Conservation (phyloP, 208 protist species). For the Trypanosoma avium region DNA sequence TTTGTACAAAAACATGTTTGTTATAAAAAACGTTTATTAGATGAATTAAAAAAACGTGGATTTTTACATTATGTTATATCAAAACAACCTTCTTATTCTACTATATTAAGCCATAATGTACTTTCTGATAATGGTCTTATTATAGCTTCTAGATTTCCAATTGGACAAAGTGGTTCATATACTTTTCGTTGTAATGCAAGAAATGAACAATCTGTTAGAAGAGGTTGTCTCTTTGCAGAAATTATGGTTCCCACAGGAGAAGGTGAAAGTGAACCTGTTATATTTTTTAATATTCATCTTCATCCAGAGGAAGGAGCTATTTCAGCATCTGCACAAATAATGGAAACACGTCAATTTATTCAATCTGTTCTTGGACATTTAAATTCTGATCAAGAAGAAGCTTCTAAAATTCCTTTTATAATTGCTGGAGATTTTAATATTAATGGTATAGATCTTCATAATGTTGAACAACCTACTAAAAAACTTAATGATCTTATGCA, state of each 20-base stretch:
- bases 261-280: constrained; percentile 35
- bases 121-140: constrained; percentile 85
- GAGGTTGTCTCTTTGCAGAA: constrained; percentile 86
- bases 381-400: constrained; percentile 22
- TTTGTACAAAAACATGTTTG: constrained; percentile 70
- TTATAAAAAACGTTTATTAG: constrained; percentile 72
- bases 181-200: constrained; percentile 68
- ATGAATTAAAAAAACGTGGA: constrained; percentile 66
- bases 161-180: constrained; percentile 79
- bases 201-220: constrained; percentile 37
- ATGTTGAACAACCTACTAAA: constrained; percentile 40
- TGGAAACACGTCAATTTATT: constrained; percentile 69
- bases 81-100: constrained; percentile 78
- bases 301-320: constrained; percentile 58
- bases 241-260: constrained; percentile 57
- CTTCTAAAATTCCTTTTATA: constrained; percentile 45
- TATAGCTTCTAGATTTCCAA: constrained; percentile 84
- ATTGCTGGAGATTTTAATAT: constrained; percentile 87
- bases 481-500: constrained; percentile 57
- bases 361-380: constrained; percentile 66
- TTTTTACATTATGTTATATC: constrained; percentile 86
- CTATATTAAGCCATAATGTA: constrained; percentile 76
- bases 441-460: constrained; percentile 61
- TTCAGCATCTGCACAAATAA: constrained; percentile 65
- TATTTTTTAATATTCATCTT: constrained; percentile 89